Base-by-base conservation (phyloP, 257 asterid species). In the Ajuga chamaepitys region DNA sequence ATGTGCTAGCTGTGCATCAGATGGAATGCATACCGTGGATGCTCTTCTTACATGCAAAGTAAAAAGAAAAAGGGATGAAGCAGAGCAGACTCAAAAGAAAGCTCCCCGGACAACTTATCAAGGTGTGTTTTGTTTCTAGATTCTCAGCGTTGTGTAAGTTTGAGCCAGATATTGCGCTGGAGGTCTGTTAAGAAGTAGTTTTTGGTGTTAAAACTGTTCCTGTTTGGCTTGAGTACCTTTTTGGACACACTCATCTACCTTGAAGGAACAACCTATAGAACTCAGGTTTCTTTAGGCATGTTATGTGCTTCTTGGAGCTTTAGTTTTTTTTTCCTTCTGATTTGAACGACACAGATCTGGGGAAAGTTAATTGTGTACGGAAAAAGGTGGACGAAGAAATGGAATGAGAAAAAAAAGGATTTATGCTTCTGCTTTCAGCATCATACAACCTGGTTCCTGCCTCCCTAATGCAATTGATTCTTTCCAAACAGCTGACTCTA, bases 21-120 rank as follows among this genome's bases (percentile, higher is more conserved):
- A 90, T 81, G 87, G 92, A 64, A 78, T 83, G 85, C 97, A 85
- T 80, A 90, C 97, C 61, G 59, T 94, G 65, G 99, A 94, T 77
- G 75, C 95, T 25, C 95, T 94, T 54, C 96, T 94, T 75, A 90
- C 96, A 61, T 84, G 90, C 84, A 88, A 75, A 82, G 53, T 83
- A 44, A 93, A 93, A 80, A 81, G 99, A 82, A 94, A 90, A 79
- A 77, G 96, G 78, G 91, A 83, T 7, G 85, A 76, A 56, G 73
- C 67, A 11, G 91, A 90, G 67, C 52, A 44, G 21, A 44, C 54
- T 75, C 73, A 71, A 59, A 83, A 71, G 50, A 84, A 66, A 74
- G 77, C 54, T 69, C 75, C 81, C 42, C 77, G 77, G 55, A 58
- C 80, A 30, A 72, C 94, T 66, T 24, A 42, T 68, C 75, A 84